Percentiles rank a stretch among this genome's conserved stretches.
Evolutionary conservation across 768 basidiomycete genomes (phyloP).

Genomic region (Agaricus subrufescens): DNA sequence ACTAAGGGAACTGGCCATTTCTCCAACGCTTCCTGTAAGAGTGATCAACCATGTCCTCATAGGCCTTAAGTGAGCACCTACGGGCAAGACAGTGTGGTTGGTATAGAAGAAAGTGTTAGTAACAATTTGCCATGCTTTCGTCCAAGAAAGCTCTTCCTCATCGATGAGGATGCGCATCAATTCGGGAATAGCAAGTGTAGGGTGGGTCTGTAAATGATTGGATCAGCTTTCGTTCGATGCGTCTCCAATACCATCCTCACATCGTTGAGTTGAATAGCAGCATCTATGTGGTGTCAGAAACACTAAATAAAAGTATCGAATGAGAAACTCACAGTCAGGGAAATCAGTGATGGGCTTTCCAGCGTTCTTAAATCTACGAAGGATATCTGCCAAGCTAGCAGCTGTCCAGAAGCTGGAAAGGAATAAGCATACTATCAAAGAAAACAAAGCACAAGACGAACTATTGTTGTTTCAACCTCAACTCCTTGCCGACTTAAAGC

Average conservation of each 20-base stretch:
- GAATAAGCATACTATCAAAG: not conserved
- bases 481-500: slow-evolving; percentile 70
- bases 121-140: slow-evolving; percentile 82
- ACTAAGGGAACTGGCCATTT: slow-evolving; percentile 92
- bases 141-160: slow-evolving; percentile 86
- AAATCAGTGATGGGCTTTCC: slow-evolving; percentile 77
- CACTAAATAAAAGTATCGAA: not conserved
- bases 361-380: slow-evolving; percentile 89
- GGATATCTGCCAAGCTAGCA: slow-evolving; percentile 82
- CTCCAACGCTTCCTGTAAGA: slow-evolving; percentile 67
- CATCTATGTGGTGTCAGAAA: slow-evolving; percentile 39
- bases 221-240: slow-evolving; percentile 1
- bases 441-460: slow-evolving; percentile 18
- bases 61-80: slow-evolving; percentile 24
- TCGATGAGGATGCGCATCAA: slow-evolving; percentile 90
- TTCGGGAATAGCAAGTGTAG: slow-evolving; percentile 92
- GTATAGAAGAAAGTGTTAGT: slow-evolving; percentile 94
- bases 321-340: slow-evolving; percentile 62
- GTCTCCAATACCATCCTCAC: slow-evolving; percentile 32
- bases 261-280: slow-evolving; percentile 94
- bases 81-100: slow-evolving; percentile 91
- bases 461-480: slow-evolving; percentile 95
- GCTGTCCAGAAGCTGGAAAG: slow-evolving; percentile 74
- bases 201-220: slow-evolving; percentile 71
- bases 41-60: not conserved